Base-by-base conservation (phyloP, 2,329 filamentous ascomycete genomes). In the Paracamarosporium sp. region DNA sequence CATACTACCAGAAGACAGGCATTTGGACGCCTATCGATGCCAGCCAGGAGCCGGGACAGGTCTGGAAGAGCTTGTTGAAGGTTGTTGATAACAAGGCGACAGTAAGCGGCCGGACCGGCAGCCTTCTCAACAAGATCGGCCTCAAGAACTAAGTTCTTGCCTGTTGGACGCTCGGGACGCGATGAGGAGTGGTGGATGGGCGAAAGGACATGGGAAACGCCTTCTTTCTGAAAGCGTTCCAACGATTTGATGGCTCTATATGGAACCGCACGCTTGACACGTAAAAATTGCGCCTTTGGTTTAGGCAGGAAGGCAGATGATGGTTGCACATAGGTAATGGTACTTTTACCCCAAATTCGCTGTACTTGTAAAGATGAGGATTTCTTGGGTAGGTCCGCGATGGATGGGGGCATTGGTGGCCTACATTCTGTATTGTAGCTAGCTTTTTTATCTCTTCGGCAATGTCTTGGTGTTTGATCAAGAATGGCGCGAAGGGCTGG, bases 21-120 rank as follows among this genome's bases (percentile, higher is more conserved):
- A 97, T 99, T 84, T 99, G 95, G 95, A 90, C 90, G 79, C 90
- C 90, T 62, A 87, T 99, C 71, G 95, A 99, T 78, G 95, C 95
- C 64, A 96, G 91, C 83, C 93, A 99, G 84, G 90, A 97, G 81
- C 95, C 95, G 20, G 91, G 92, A 46, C 89, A 93, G 79, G 95
- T 99, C 61, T 99, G 95, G 95, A 93, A 92, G 85, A 92, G 89
- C 78, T 83, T 99, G 78, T 83, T 98, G 62, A 87, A 88, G 72
- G 89, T 97, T 70, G 94, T 99, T 75, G 84, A 87, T 69, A 83
- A 88, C 75, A 77, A 77, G 64, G 70, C 76, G 28, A 64, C 70
- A 51, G 70, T 76, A 53, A 74, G 75, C 30, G 74, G 73, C 55
- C 72, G 72, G 47, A 72, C 72, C 44, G 76, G 77, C 45, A 77